phyloP scores from a whole-genome alignment of 2,329 filamentous ascomycete species.

The Calonectria ilicicola region DNA sequence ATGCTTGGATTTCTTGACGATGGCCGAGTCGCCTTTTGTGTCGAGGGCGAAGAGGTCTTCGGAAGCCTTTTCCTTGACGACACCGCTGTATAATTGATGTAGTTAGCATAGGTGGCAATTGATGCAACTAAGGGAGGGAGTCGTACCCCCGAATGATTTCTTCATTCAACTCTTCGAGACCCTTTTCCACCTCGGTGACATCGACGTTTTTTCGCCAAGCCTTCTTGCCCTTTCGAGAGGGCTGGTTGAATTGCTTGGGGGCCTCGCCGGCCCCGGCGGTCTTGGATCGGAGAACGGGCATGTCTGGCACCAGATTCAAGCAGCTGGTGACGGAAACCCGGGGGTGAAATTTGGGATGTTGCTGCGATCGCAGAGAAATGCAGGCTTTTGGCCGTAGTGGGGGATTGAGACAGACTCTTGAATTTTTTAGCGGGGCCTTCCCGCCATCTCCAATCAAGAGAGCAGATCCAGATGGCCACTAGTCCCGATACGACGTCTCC shows the following conservation, averaged over 20 bases:
- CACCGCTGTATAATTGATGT: constrained; percentile 69
- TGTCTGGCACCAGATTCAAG: constrained; percentile 45
- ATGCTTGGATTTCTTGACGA: constrained; percentile 74
- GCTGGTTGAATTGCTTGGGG: constrained; percentile 85
- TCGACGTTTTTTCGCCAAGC: constrained; percentile 99
- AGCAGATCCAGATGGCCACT: constrained; percentile 13
- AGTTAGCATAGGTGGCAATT: constrained; percentile 27
- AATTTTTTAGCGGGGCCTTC: constrained; percentile 45
- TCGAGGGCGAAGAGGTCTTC: constrained; percentile 90
- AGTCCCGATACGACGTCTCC: constrained; percentile 15
- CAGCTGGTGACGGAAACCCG: constrained; percentile 26
- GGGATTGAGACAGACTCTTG: constrained; percentile 37
- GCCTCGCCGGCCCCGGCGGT: constrained; percentile 65
- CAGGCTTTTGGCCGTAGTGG: constrained; percentile 35
- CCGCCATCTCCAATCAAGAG: constrained; percentile 3
- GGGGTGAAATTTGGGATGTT: constrained; percentile 26
- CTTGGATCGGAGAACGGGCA: constrained; percentile 66
- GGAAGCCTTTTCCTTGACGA: constrained; percentile 85
- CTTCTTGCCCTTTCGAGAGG: constrained; percentile 97
- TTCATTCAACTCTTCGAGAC: constrained; percentile 85
- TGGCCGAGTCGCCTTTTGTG: constrained; percentile 74
- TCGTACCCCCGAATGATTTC: constrained; percentile 89
- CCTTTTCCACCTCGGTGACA: constrained; percentile 84
- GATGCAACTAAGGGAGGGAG: background rate
- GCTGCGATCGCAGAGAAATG: constrained; percentile 27